phyloP scores from a whole-genome alignment of 495 filamentous ascomycete species.

The Pseudoneurospora amorphoporcata region DNA sequence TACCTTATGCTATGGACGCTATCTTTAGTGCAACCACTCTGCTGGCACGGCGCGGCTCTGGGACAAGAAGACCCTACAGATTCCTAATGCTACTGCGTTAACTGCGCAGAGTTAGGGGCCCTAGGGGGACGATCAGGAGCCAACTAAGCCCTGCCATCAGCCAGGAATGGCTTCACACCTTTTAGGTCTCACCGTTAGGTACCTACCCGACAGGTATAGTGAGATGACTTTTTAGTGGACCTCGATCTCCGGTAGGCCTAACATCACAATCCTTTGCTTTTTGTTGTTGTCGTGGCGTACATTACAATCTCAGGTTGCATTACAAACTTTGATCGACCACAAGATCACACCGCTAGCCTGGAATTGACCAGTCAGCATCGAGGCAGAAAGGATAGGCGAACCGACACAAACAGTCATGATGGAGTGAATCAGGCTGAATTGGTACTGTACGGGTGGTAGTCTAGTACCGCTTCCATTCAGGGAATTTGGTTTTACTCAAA shows the following conservation, averaged over 20 bases:
- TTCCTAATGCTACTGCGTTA: neutral
- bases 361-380: neutral
- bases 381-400: neutral
- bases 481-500: too few relatives aligned
- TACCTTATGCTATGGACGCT: neutral
- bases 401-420: neutral
- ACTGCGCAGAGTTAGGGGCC: neutral
- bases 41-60: neutral
- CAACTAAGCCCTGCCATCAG: neutral
- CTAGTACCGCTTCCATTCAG: too few relatives aligned
- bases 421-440: neutral
- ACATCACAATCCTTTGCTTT: neutral
- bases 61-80: neutral
- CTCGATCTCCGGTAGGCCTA: neutral
- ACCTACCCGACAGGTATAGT: neutral
- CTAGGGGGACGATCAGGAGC: neutral
- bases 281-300: neutral
- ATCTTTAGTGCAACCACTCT: neutral
- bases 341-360: neutral
- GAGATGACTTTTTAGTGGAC: neutral
- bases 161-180: neutral
- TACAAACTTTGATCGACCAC: neutral
- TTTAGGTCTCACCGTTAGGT: neutral
- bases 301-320: neutral
- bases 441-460: neutral